Evolutionary conservation across 108 stramenopile genomes (phyloP).

Genomic region (Cyclotella kingstonii): DNA sequence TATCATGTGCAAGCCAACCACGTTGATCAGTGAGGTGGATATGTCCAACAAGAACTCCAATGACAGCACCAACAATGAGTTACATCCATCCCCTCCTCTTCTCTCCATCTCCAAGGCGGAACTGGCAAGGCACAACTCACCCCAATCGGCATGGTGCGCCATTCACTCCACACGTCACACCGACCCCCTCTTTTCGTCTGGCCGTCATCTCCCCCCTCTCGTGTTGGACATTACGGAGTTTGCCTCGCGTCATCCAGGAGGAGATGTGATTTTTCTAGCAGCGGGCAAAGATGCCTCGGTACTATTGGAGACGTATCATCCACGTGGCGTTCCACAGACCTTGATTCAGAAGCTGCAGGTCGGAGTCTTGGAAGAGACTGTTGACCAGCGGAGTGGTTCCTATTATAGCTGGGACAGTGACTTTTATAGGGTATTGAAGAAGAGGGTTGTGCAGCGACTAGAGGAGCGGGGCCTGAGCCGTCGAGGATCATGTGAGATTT

Average conservation of each 20-base stretch:
- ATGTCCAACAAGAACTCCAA: not conserved
- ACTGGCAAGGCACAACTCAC: constrained; percentile 29
- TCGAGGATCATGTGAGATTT: constrained; percentile 45
- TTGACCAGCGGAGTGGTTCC: constrained; percentile 9
- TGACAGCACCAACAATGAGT: not conserved
- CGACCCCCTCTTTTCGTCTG: not conserved
- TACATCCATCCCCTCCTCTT: not conserved
- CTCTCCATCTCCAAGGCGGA: constrained; percentile 28
- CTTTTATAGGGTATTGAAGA: constrained; percentile 41
- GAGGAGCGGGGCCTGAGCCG: constrained; percentile 26
- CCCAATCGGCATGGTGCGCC: constrained; percentile 38
- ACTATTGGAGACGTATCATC: constrained; percentile 57
- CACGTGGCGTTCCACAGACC: constrained; percentile 31
- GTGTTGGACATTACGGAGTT: constrained; percentile 51
- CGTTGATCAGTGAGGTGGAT: not conserved
- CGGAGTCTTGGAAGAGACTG: constrained; percentile 29
- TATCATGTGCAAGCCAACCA: constrained; percentile 11
- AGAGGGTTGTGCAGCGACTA: constrained; percentile 39
- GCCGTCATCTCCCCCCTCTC: not conserved
- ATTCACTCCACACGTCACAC: constrained; percentile 16
- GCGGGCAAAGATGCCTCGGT: constrained; percentile 56
- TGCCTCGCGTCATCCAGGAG: constrained; percentile 50
- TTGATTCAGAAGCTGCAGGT: constrained; percentile 40
- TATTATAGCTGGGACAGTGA: constrained; percentile 52
- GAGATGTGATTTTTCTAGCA: constrained; percentile 51